Evolutionary conservation across 805 yeast genomes (phyloP), one percentile per base, ranked within the genome.

Genomic region (Ogataea degrootiae): DNA sequence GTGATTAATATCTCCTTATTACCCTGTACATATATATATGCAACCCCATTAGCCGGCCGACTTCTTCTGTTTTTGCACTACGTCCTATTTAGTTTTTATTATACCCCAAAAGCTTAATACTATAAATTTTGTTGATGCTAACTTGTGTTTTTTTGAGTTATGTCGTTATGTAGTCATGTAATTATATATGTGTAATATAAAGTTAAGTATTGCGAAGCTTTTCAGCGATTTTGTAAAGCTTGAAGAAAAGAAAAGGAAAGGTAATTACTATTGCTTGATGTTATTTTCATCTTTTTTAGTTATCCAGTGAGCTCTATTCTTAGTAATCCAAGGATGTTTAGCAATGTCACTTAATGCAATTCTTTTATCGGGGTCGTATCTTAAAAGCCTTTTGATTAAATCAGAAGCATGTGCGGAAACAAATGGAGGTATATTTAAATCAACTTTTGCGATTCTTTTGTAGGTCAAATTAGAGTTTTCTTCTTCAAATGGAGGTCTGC

Each of bases 401-500:
- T 88, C 91, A 4, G 80, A 77, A 1, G 96, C 97, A 50, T 86
- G 94, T 0, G 72, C 60, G 41, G 86, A 80, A 0, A 94, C 77
- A 57, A 68, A 82, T 1, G 74, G 65, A 0, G 98, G 98, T 41
- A 90, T 80, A 39, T 73, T 70, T 52, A 89, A 71, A 60, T 87
- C 96, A 4, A 87, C 89, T 50, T 76, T 79, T 8, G 85, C 83
- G 37, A 94, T 94, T 52, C 94, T 72, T 59, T 80, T 80, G 62
- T 87, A 88, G 0, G 98, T 94, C 16, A 83, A 77, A 50, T 83
- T 85, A 45, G 85, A 83, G 51, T 85, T 82, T 29, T 74, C 75
- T 55, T 87, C 96, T 62, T 90, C 97, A 63, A 92, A 92, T 0
- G 98, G 98, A 0, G 99, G 97, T 41, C 75, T 73, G 0, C 97